phyloP scores from a whole-genome alignment of 352 stramenopile genomes.

The Pythium scleroteichum region DNA sequence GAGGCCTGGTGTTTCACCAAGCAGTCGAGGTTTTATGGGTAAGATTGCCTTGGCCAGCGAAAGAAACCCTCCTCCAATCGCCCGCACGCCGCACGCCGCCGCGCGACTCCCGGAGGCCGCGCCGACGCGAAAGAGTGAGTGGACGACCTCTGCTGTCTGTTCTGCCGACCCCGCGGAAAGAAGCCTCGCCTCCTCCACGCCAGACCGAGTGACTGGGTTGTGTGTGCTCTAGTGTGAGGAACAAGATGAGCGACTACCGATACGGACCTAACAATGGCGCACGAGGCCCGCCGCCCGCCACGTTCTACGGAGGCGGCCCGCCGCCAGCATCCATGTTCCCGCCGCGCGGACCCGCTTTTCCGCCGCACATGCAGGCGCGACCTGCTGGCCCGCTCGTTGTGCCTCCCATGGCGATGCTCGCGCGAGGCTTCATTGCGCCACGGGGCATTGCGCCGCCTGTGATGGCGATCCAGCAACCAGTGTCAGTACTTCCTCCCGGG shows the following conservation, averaged over 20 bases:
- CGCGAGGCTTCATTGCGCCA: conserved; percentile 15
- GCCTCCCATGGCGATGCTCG: conserved; percentile 29
- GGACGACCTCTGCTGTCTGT: conserved; percentile 17
- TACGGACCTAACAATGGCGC: conserved; percentile 12
- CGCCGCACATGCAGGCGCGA: conserved; percentile 15
- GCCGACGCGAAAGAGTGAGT: conserved; percentile 25
- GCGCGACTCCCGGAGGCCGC: not conserved
- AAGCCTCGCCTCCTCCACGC: conserved; percentile 1
- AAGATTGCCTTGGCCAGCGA: conserved; percentile 17
- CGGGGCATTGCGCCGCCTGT: conserved; percentile 1
- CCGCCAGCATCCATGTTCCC: conserved; percentile 14
- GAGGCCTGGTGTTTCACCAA: not conserved
- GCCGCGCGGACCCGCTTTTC: conserved; percentile 18
- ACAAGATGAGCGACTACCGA: conserved; percentile 8
- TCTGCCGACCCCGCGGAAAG: conserved; percentile 12
- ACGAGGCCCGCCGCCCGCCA: not conserved
- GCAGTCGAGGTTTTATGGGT: conserved; percentile 9
- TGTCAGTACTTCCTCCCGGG: conserved; percentile 35
- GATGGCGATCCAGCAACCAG: not conserved
- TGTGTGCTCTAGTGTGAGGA: conserved; percentile 26
- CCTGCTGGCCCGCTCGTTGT: conserved; percentile 1
- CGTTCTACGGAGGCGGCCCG: conserved; percentile 4
- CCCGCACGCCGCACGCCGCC: not conserved
- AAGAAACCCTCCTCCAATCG: conserved; percentile 22
- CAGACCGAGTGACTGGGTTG: conserved; percentile 27